Percentiles rank a stretch among this genome's conserved stretches.
Evolutionary conservation across 495 filamentous ascomycete species (phyloP).

Genomic region (Aspergillus haitiensis): DNA sequence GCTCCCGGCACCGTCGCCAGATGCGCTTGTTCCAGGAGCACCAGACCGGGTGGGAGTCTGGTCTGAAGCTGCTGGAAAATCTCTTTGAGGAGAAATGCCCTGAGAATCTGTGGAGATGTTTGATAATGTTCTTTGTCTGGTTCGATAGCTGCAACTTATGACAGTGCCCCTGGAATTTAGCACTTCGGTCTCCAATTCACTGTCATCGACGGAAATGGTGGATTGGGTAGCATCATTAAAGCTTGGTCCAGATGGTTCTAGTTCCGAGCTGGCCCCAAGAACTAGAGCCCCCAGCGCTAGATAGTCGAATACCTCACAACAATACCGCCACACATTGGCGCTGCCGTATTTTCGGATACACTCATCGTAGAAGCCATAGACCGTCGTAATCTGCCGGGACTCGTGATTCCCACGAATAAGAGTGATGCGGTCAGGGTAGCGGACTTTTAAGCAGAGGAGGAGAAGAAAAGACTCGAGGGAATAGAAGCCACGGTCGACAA

Average conservation of each 20-base stretch:
- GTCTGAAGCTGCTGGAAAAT: constrained; percentile 46
- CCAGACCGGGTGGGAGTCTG: constrained; percentile 55
- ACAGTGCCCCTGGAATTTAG: constrained; percentile 78
- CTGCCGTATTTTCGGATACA: constrained; percentile 96
- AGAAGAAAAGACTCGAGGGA: constrained; percentile 95
- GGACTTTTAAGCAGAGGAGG: constrained; percentile 92
- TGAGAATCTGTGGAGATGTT: constrained; percentile 38
- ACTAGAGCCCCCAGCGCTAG: constrained; percentile 93
- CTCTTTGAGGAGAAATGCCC: constrained; percentile 46
- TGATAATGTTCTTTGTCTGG: constrained; percentile 36
- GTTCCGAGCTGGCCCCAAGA: constrained; percentile 76
- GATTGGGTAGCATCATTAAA: constrained; percentile 50
- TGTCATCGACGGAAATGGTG: constrained; percentile 51
- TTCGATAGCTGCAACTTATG: constrained; percentile 67
- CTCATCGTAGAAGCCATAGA: constrained; percentile 99
- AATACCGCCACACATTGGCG: constrained; percentile 98
- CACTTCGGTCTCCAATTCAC: constrained; percentile 90
- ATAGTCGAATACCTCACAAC: constrained; percentile 98
- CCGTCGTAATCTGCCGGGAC: constrained; percentile 94
- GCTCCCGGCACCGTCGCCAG: constrained; percentile 63
- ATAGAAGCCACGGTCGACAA: constrained; percentile 97
- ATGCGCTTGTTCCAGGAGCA: constrained; percentile 76
- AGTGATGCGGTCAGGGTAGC: constrained; percentile 96
- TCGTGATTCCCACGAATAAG: constrained; percentile 97
- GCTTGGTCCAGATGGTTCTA: constrained; percentile 50